Evolutionary conservation across 2,329 filamentous ascomycete species (phyloP).

Genomic region (Paecilomyces fulvus): DNA sequence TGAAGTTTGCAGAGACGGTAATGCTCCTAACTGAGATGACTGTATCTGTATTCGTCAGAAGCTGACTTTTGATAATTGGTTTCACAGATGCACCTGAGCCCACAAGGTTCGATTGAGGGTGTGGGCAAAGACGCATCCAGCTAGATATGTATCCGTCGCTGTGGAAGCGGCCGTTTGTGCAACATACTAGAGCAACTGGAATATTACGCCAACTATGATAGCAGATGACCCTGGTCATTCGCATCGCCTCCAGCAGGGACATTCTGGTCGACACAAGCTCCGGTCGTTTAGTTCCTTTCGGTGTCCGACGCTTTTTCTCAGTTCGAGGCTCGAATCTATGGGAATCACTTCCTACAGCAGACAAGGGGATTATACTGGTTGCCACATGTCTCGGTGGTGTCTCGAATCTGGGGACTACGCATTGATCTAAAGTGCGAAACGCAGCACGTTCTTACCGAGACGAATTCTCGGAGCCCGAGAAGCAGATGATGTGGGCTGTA

Average conservation of each 20-base stretch:
- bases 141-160: neutral
- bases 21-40: neutral
- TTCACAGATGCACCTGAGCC: neutral
- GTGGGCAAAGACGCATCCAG: neutral
- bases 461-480: no score
- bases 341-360: neutral
- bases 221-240: neutral
- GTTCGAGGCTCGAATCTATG: neutral
- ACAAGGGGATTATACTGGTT: no score
- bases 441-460: no score
- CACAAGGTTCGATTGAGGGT: neutral
- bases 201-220: neutral
- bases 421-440: no score
- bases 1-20: constrained; percentile 62
- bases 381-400: neutral
- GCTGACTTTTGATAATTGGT: neutral
- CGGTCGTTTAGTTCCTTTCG: neutral
- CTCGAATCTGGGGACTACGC: neutral
- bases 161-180: neutral
- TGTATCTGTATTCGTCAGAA: neutral
- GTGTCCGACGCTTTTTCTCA: neutral
- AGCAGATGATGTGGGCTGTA: no score
- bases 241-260: neutral
- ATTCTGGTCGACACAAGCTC: neutral
- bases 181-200: neutral